phyloP scores from a whole-genome alignment of 2,329 filamentous ascomycete genomes.

The Aspergillaceae sp. region DNA sequence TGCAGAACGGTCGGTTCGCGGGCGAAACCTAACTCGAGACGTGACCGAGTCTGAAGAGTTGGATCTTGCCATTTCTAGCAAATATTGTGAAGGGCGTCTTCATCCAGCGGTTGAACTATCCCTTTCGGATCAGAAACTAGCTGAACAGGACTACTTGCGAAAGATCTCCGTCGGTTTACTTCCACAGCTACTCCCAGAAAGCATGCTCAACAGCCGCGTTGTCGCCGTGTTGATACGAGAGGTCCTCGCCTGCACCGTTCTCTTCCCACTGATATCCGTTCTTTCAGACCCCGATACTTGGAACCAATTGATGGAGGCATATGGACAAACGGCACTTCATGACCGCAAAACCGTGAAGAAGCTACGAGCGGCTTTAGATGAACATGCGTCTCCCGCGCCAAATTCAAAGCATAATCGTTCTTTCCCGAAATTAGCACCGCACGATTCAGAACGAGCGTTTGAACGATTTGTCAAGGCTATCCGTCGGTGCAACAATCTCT shows the following conservation, averaged over 20 bases:
- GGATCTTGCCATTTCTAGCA: slow-evolving; percentile 88
- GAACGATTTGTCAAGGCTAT: slow-evolving; percentile 90
- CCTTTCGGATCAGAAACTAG: slow-evolving; percentile 72
- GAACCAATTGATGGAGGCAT: slow-evolving; percentile 93
- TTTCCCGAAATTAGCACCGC: slow-evolving; percentile 70
- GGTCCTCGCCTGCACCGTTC: slow-evolving; percentile 83
- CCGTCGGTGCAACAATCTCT: slow-evolving; percentile 78
- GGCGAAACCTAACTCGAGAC: slow-evolving; percentile 75
- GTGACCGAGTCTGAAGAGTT: slow-evolving; percentile 95
- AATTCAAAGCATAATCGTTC: slow-evolving; percentile 55
- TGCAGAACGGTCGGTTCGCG: slow-evolving; percentile 77
- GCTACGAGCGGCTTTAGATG: slow-evolving; percentile 80
- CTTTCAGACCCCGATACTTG: slow-evolving; percentile 90
- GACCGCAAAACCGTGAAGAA: slow-evolving; percentile 92
- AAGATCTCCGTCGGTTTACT: slow-evolving; percentile 63
- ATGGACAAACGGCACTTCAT: slow-evolving; percentile 76
- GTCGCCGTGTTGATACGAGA: slow-evolving; percentile 77
- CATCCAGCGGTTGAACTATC: slow-evolving; percentile 77
- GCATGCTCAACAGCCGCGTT: slow-evolving; percentile 67
- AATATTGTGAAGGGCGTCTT: slow-evolving; percentile 79
- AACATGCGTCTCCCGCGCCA: slow-evolving; percentile 79
- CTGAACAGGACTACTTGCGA: slow-evolving; percentile 83
- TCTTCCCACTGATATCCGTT: slow-evolving; percentile 70
- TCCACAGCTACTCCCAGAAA: slow-evolving; percentile 63
- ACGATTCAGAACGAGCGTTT: slow-evolving; percentile 85